These are phyloP conservation scores for Boletus sensibilis DNA, from an alignment of 768 basidiomycete genomes.

Conservation along the genomic window DNA sequence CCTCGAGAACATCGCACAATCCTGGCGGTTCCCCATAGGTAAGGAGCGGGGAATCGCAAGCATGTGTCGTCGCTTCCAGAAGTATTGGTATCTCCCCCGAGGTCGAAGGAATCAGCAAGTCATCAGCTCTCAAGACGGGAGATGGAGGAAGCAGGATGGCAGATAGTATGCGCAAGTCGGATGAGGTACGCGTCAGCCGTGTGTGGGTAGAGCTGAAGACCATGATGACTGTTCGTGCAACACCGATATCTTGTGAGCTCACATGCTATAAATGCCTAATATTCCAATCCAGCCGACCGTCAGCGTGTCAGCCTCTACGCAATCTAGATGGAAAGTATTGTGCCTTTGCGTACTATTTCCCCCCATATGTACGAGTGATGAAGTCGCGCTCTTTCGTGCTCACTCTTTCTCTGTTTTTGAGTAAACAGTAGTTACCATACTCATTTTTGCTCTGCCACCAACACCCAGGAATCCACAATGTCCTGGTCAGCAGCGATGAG, in stretches of 20 bases:
- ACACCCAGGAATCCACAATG: conserved; percentile 76
- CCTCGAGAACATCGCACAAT: conserved; percentile 8
- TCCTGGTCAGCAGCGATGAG: conserved; percentile 69
- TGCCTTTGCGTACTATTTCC: conserved; percentile 10
- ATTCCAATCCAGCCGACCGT: conserved; percentile 19
- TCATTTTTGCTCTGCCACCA: conserved; percentile 67
- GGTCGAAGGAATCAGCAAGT: conserved; percentile 36
- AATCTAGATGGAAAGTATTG: conserved; percentile 1
- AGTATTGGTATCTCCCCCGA: conserved; percentile 55
- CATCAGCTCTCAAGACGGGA: conserved; percentile 43
- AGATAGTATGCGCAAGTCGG: conserved; percentile 39
- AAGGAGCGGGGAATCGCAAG: conserved; percentile 5
- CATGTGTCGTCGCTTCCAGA: conserved; percentile 30
- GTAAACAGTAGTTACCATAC: conserved; percentile 89
- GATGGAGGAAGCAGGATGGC: conserved; percentile 42
- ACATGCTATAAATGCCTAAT: conserved; percentile 8
- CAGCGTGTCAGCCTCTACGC: conserved; percentile 21
- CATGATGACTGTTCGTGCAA: conserved; percentile 10
- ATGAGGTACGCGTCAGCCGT: conserved; percentile 40
- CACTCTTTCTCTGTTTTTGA: conserved; percentile 55
- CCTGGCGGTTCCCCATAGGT: background rate
- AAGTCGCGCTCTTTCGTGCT: conserved; percentile 26
- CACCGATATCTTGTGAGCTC: background rate
- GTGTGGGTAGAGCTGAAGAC: conserved; percentile 16
- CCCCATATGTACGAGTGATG: conserved; percentile 4